These are phyloP conservation scores for Mytilinidion resinicola DNA, from an alignment of 495 filamentous ascomycete genomes.

Conservation along the genomic window DNA sequence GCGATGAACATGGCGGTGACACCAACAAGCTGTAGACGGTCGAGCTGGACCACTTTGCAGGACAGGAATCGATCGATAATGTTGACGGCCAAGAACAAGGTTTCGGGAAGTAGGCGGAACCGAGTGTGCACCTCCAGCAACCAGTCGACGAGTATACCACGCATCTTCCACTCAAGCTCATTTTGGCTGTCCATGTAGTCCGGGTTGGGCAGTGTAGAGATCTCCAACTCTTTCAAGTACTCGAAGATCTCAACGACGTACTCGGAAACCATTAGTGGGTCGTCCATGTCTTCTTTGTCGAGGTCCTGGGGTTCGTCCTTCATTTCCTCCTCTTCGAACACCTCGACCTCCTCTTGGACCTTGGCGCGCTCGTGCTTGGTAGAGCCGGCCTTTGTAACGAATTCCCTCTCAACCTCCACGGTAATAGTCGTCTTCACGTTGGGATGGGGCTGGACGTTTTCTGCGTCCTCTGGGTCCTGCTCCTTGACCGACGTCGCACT, in stretches of 20 bases:
- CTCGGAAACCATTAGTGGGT: slow-evolving; percentile 95
- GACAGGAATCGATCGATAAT: slow-evolving; percentile 97
- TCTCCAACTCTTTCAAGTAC: slow-evolving; percentile 82
- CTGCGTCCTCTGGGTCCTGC: slow-evolving; percentile 49
- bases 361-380: slow-evolving; percentile 16
- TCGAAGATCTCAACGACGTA: slow-evolving; percentile 98
- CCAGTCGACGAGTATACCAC: slow-evolving; percentile 96
- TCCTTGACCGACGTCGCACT: slow-evolving; percentile 53
- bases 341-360: slow-evolving; percentile 7
- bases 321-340: slow-evolving; percentile 42
- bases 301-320: slow-evolving; percentile 55
- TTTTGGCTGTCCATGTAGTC: slow-evolving; percentile 91
- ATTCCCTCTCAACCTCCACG: slow-evolving; percentile 21
- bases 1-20: slow-evolving; percentile 99
- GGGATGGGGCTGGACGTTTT: slow-evolving; percentile 53
- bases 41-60: slow-evolving; percentile 84
- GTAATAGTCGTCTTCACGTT: slow-evolving; percentile 14
- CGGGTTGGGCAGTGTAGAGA: slow-evolving; percentile 77
- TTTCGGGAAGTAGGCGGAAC: slow-evolving; percentile 96
- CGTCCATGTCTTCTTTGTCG: slow-evolving; percentile 80
- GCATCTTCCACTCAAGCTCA: slow-evolving; percentile 96
- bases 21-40: slow-evolving; percentile 91
- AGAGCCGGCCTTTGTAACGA: slow-evolving; percentile 12
- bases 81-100: slow-evolving; percentile 93
- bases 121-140: slow-evolving; percentile 95